Evolutionary conservation across 2,329 filamentous ascomycete species (phyloP), one percentile per base, ranked within the genome.

Genomic region (Chrysosporium queenslandicum): DNA sequence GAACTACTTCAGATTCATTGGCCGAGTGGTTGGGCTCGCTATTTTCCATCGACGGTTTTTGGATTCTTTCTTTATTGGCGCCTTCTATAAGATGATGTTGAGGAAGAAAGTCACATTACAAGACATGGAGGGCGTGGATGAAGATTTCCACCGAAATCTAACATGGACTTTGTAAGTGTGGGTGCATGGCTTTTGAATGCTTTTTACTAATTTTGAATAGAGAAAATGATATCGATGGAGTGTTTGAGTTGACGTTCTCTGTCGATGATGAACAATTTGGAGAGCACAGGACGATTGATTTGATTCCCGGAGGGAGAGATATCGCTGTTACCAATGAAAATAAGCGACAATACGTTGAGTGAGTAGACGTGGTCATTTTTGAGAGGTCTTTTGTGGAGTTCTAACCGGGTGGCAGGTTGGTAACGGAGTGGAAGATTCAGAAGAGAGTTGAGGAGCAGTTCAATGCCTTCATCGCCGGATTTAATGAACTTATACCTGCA

Each of bases 1-100:
- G 64, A 97, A 96, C 69, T 98, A 97, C 74, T 98, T 98, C 82
- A 97, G 95, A 71, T 98, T 98, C 67, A 98, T 98, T 64, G 92
- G 92, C 46, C 87, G 92, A 55, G 92, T 98, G 25, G 92, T 98
- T 54, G 92, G 92, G 55, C 72, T 98, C 61, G 91, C 92, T 56
- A 98, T 98, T 64, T 98, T 98, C 82, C 92, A 98, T 71, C 81
- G 92, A 54, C 84, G 92, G 47, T 98, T 98, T 78, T 74, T 98
- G 58, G 92, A 98, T 68, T 94, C 92, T 30, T 98, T 98, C 77
- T 98, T 98, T 71, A 97, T 98, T 66, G 92, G 92, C 46, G 92
- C 92, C 27, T 83, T 98, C 64, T 98, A 98, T 80, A 98, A 98
- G 79, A 98, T 98, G 92, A 86, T 98, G 66, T 73, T 98, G 56